A percentile compares a stretch with the other conserved stretches of the same genome.
Conservation (phyloP, 2,329 filamentous ascomycete genomes). For the Aquanectria penicillioides region DNA sequence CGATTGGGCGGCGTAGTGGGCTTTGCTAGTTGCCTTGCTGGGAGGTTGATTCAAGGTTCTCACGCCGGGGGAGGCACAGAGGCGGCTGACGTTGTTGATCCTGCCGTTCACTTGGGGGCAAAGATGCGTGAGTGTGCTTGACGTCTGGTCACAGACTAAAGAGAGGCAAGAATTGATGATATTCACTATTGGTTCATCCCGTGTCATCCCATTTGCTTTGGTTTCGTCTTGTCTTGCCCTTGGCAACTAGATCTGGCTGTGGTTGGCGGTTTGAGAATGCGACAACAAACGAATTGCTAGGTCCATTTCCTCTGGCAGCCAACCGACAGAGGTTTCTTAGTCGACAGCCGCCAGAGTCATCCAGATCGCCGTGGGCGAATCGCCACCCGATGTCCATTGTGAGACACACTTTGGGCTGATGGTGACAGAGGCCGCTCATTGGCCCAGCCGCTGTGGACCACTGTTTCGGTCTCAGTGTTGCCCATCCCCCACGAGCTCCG, state of each 20-base stretch:
- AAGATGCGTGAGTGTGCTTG: not conserved
- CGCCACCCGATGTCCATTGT: constrained; percentile 8
- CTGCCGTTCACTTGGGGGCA: not conserved
- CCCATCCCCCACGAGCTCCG: not conserved
- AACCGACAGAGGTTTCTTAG: not conserved
- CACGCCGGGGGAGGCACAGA: not conserved
- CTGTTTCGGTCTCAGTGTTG: constrained; percentile 34
- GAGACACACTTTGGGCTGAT: constrained; percentile 12
- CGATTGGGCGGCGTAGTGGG: too few species aligned
- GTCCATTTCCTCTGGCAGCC: not conserved
- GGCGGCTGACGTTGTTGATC: too few species aligned
- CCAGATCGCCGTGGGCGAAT: not conserved
- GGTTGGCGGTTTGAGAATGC: not conserved
- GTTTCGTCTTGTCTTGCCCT: not conserved
- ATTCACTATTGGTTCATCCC: constrained; percentile 8
- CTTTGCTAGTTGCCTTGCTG: too few species aligned
- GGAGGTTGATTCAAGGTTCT: not conserved
- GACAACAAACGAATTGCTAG: not conserved
- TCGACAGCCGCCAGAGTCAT: too few species aligned
- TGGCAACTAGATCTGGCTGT: not conserved
- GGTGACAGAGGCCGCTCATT: constrained; percentile 21
- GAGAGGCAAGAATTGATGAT: too few species aligned
- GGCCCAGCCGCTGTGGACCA: constrained; percentile 15
- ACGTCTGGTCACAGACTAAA: too few species aligned
- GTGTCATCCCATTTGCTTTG: not conserved